Evolutionary conservation across 331 rosid species (phyloP).

Genomic region (Malus hybrid): DNA sequence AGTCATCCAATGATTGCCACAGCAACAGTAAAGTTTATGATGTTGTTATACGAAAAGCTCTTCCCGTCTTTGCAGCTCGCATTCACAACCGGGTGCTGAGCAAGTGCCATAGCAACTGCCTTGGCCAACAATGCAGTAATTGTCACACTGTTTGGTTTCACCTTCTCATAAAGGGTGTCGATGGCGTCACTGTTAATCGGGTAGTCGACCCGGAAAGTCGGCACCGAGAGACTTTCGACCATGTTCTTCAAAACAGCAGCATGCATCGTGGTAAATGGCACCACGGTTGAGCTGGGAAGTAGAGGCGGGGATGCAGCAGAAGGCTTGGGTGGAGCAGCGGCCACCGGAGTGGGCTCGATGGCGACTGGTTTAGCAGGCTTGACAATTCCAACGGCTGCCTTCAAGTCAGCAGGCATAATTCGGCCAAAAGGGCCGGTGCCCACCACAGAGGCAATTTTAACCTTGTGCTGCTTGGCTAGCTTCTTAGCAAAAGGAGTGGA

Average conservation of each 20-base stretch:
- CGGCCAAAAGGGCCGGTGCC: constrained; percentile 80
- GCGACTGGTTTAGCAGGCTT: constrained; percentile 27
- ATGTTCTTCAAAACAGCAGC: constrained; percentile 80
- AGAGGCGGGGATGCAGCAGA: constrained; percentile 34
- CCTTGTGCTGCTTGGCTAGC: constrained; percentile 86
- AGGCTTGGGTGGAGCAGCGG: constrained; percentile 32
- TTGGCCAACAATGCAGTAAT: constrained; percentile 88
- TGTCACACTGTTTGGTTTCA: constrained; percentile 81
- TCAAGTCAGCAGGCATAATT: constrained; percentile 45
- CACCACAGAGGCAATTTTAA: constrained; percentile 47
- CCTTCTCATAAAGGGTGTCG: constrained; percentile 63
- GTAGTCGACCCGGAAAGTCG: constrained; percentile 91
- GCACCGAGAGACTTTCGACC: constrained; percentile 82
- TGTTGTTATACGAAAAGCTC: constrained; percentile 59
- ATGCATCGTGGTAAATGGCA: constrained; percentile 90
- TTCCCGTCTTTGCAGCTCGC: constrained; percentile 84
- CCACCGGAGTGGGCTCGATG: constrained; percentile 9
- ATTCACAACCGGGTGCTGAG: constrained; percentile 81
- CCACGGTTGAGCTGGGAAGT: constrained; percentile 69
- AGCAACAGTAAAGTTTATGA: constrained; percentile 74
- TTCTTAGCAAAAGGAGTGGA: constrained; percentile 85
- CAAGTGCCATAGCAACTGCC: constrained; percentile 83
- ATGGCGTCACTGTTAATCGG: constrained; percentile 74
- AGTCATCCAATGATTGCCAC: constrained; percentile 88
- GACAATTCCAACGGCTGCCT: constrained; percentile 43